Conservation (phyloP, 495 filamentous ascomycete species). For the Annulohypoxylon moriforme region DNA sequence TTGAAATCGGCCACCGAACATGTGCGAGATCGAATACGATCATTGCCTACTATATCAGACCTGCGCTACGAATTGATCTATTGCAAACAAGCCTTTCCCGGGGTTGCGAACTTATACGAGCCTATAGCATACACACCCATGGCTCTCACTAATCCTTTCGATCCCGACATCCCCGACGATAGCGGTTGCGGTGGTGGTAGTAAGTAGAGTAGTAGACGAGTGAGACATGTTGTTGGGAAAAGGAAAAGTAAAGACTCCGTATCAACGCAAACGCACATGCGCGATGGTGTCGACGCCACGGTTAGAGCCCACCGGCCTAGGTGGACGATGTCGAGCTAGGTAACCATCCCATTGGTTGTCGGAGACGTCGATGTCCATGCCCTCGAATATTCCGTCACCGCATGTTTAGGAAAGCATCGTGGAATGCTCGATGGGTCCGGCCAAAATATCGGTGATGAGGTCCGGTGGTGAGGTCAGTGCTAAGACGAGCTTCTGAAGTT, state of each 20-base stretch:
- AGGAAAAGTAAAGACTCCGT: slow-evolving; percentile 13
- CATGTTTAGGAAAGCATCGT: slow-evolving; percentile 23
- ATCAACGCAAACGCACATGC: slow-evolving; percentile 22
- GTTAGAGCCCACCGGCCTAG: slow-evolving; percentile 20
- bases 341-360: slow-evolving; percentile 20
- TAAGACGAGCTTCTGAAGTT: slow-evolving; percentile 17
- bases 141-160: slow-evolving; percentile 10
- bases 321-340: neutral
- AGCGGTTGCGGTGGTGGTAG: neutral
- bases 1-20: slow-evolving; percentile 12
- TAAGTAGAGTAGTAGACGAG: slow-evolving; percentile 1
- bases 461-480: slow-evolving; percentile 26
- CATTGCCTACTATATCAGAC: slow-evolving; percentile 20
- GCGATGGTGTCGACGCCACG: slow-evolving; percentile 19
- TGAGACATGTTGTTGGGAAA: slow-evolving; percentile 20
- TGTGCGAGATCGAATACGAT: slow-evolving; percentile 28
- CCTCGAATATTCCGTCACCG: slow-evolving; percentile 23
- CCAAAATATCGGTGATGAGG: slow-evolving; percentile 19
- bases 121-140: neutral
- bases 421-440: slow-evolving; percentile 18
- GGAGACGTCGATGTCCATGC: slow-evolving; percentile 8
- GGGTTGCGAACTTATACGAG: slow-evolving; percentile 18
- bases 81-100: slow-evolving; percentile 18
- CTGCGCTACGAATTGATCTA: slow-evolving; percentile 23
- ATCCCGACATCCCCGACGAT: slow-evolving; percentile 14